Evolutionary conservation across 2,329 filamentous ascomycete genomes (phyloP).

Genomic region (Oidium heveae): DNA sequence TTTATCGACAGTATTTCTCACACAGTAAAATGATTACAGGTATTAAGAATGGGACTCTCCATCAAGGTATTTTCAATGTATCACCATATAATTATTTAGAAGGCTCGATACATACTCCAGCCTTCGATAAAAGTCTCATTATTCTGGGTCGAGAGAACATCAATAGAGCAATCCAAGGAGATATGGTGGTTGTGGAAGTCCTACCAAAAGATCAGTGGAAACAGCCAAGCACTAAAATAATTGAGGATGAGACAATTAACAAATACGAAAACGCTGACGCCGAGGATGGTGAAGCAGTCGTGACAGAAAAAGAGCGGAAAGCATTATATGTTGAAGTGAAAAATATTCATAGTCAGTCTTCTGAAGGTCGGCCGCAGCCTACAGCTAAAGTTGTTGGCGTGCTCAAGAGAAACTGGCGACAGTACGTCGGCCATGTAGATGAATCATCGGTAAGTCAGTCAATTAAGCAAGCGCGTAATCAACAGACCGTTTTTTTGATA

Average conservation of each 20-base stretch:
- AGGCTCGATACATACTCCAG: slow-evolving; percentile 67
- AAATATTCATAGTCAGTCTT: slow-evolving; percentile 50
- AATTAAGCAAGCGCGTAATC: slow-evolving; percentile 51
- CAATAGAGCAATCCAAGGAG: slow-evolving; percentile 78
- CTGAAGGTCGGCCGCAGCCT: slow-evolving; percentile 60
- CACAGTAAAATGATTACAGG: slow-evolving; percentile 88
- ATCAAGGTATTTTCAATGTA: slow-evolving; percentile 88
- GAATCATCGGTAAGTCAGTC: slow-evolving; percentile 55
- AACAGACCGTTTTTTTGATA: slow-evolving; percentile 82
- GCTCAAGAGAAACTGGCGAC: slow-evolving; percentile 88
- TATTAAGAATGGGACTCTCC: slow-evolving; percentile 63
- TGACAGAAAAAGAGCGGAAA: slow-evolving; percentile 68
- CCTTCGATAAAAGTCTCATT: slow-evolving; percentile 72
- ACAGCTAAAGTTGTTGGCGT: slow-evolving; percentile 82
- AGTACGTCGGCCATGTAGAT: slow-evolving; percentile 92
- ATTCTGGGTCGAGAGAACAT: slow-evolving; percentile 86
- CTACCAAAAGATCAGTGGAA: slow-evolving; percentile 94
- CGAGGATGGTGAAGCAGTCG: slow-evolving; percentile 49
- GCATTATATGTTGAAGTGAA: slow-evolving; percentile 82
- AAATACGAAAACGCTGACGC: slow-evolving; percentile 83
- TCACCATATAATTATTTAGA: slow-evolving; percentile 97
- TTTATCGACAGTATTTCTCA: slow-evolving; percentile 77
- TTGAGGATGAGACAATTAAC: slow-evolving; percentile 79
- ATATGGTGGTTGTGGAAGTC: slow-evolving; percentile 80
- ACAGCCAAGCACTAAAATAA: slow-evolving; percentile 76